Evolutionary conservation across 176 grass and related monocot species (phyloP), one percentile per base, ranked within the genome.

Genomic region (Chloris gayana): DNA sequence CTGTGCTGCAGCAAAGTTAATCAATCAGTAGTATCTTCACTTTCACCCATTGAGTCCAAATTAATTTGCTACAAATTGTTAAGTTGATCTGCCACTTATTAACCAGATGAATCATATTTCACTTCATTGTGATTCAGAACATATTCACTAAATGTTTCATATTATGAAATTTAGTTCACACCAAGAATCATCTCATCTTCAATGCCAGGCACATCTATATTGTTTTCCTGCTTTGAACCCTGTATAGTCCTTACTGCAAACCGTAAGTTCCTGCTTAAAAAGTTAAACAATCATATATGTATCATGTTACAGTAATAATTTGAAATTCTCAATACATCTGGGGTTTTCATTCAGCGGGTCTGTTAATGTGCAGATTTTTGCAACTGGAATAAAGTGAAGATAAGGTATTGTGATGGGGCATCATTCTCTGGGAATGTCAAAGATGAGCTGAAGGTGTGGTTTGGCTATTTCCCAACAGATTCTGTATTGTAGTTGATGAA

Each of bases 381-480:
- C 72, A 75, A 88, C 47, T 96, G 93, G 93, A 93, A 96, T 49
- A 96, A 93, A 84, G 90, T 93, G 18, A 96, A 86, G 76, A 78
- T 93, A 84, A 87, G 93, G 60, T 96, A 96, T 77, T 96, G 93
- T 0, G 87, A 96, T 30, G 93, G 93, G 60, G 87, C 93, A 41
- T 96, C 93, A 65, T 96, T 88, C 65, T 81, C 82, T 77, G 93
- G 90, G 39, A 45, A 90, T 45, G 82, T 86, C 3, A 81, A 89
- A 83, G 86, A 81, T 33, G 71, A 85, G 38, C 70, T 89, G n/a
- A 77, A 89, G 82, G 82, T 91, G 13, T 59, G 64, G n/a, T 57
- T 84, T 66, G 21, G 59, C 10, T 71, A 26, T 73, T 47, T 80
- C 61, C 26, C 37, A 72, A 14, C 19, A 47, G 0, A 50, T 13